phyloP scores from a whole-genome alignment of 352 stramenopile species.

The Pythium rishiriense region DNA sequence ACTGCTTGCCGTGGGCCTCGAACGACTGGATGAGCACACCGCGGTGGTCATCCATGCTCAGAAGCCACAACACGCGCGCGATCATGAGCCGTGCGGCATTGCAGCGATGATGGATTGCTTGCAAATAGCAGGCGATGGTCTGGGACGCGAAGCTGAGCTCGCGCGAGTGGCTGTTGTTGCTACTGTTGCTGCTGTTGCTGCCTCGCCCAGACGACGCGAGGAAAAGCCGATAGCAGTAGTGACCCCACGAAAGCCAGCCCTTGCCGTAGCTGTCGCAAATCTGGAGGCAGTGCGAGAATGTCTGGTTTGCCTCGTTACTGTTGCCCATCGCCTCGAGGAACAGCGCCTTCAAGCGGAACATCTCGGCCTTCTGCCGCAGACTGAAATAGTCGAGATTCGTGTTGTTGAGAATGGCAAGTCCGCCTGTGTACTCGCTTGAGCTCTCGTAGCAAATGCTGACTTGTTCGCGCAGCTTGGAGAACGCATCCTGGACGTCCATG shows the following conservation, averaged over 20 bases:
- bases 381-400: conserved; percentile 94
- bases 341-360: conserved; percentile 91
- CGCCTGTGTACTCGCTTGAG: conserved; percentile 82
- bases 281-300: conserved; percentile 90
- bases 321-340: conserved; percentile 88
- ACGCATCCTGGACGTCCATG: conserved; percentile 93
- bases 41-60: conserved; percentile 85
- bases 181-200: conserved; percentile 3
- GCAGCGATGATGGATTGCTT: conserved; percentile 90
- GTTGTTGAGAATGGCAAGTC: conserved; percentile 92
- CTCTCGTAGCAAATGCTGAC: conserved; percentile 92
- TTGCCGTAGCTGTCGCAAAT: conserved; percentile 93
- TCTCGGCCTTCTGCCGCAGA: conserved; percentile 89
- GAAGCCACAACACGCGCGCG: conserved; percentile 88
- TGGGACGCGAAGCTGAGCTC: conserved; percentile 82
- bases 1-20: conserved; percentile 91
- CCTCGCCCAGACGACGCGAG: conserved; percentile 45
- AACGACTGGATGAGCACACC: conserved; percentile 86
- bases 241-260: conserved; percentile 94
- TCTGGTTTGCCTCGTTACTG: conserved; percentile 82
- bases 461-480: conserved; percentile 92
- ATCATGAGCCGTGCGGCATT: conserved; percentile 90
- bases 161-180: conserved; percentile 13
- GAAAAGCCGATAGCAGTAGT: conserved; percentile 90
- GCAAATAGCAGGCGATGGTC: conserved; percentile 93